Conservation (phyloP, 352 stramenopile genomes). For the Phytophthora pseudosyringae region DNA sequence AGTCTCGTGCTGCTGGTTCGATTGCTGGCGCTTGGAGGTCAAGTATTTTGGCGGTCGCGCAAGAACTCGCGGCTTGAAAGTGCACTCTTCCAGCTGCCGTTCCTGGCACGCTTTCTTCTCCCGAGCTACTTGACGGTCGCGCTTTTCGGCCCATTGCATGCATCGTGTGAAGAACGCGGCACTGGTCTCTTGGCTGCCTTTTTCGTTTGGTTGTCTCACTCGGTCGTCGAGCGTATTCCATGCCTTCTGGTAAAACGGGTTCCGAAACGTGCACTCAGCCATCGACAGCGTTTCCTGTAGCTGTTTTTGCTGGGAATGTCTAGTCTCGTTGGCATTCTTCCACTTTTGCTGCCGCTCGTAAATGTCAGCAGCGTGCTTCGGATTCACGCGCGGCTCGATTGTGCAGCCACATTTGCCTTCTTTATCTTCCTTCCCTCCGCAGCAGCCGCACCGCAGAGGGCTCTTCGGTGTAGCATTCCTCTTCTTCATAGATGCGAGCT, state of each 20-base stretch:
- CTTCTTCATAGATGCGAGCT: conserved; percentile 46
- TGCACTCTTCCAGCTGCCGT: conserved; percentile 59
- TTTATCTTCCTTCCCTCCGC: conserved; percentile 27
- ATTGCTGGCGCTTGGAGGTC: not conserved
- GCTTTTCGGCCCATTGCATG: conserved; percentile 48
- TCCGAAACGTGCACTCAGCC: conserved; percentile 62
- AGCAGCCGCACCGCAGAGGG: conserved; percentile 38
- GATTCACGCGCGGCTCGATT: conserved; percentile 22
- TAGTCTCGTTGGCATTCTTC: conserved; percentile 56
- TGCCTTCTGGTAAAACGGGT: conserved; percentile 55
- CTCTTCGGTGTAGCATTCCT: conserved; percentile 15
- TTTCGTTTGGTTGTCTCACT: conserved; percentile 13
- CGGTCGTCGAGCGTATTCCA: conserved; percentile 36
- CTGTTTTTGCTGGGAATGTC: conserved; percentile 40
- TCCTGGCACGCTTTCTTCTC: conserved; percentile 48
- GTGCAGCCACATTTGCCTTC: conserved; percentile 32
- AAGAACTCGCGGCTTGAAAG: conserved; percentile 49
- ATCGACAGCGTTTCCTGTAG: conserved; percentile 42
- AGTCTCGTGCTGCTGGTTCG: conserved; percentile 23
- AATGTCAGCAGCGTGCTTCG: conserved; percentile 46
- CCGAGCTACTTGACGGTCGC: conserved; percentile 40
- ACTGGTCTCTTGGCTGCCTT: not conserved
- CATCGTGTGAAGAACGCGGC: conserved; percentile 57
- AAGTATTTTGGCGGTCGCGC: conserved; percentile 21
- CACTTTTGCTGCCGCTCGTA: conserved; percentile 69